Percentiles rank a stretch among this genome's conserved stretches.
These are phyloP conservation scores for Cutaneotrichosporon mucoides DNA, from an alignment of 1,284 basidiomycete species.

Conservation along the genomic window DNA sequence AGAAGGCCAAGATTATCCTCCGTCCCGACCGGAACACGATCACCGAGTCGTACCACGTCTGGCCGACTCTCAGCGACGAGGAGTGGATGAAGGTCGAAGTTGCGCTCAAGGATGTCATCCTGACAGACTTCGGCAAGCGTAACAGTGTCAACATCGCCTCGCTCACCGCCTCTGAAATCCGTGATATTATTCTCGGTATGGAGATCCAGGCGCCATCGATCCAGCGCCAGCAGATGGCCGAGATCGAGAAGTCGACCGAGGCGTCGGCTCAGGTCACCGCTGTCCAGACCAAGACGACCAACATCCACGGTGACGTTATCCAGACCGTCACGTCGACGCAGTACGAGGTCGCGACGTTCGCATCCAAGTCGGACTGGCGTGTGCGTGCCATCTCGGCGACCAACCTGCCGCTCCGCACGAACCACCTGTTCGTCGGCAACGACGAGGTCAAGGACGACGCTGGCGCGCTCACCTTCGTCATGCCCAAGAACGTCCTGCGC, in stretches of 20 bases:
- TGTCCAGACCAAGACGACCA: conserved; percentile 94
- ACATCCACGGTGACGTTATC: conserved; percentile 95
- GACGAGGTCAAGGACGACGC: conserved; percentile 97
- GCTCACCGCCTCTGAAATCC: conserved; percentile 90
- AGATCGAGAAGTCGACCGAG: conserved; percentile 93
- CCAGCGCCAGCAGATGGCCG: conserved; percentile 99
- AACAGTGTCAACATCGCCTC: conserved; percentile 99
- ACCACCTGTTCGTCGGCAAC: conserved; percentile 98
- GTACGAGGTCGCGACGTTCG: conserved; percentile 96
- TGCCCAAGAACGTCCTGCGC: conserved; percentile 95
- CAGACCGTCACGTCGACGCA: conserved; percentile 95
- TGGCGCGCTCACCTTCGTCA: conserved; percentile 85
- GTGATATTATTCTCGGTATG: conserved; percentile 94
- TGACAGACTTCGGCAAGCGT: conserved; percentile 96
- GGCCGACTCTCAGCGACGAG: conserved; percentile 91
- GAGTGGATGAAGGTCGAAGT: conserved; percentile 99
- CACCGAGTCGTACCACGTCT: conserved; percentile 97
- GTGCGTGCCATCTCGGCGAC: conserved; percentile 94
- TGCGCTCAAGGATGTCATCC: conserved; percentile 88
- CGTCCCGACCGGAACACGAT: conserved; percentile 91
- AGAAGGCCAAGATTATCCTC: conserved; percentile 94
- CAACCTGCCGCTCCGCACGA: conserved; percentile 89
- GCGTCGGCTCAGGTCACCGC: conserved; percentile 95
- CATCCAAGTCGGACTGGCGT: conserved; percentile 99
- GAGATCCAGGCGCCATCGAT: conserved; percentile 59